A percentile compares a stretch with the other conserved stretches of the same genome.
Conservation (phyloP, 78 protist species). For the Monosiga brevicollis region DNA sequence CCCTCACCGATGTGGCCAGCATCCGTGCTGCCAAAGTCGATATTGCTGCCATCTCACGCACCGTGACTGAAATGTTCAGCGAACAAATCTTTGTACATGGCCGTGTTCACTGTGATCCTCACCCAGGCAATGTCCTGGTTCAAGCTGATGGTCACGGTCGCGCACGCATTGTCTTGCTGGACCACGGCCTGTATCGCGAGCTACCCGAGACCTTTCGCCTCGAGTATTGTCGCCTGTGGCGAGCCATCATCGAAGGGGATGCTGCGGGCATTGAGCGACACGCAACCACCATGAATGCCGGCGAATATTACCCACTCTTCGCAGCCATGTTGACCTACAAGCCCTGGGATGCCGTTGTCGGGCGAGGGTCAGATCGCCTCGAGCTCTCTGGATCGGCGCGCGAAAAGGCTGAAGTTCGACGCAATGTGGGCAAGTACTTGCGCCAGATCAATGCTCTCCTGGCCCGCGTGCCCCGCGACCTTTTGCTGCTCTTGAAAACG, state of each 20-base stretch:
- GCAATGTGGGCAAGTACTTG: background rate
- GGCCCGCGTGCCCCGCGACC: conserved; percentile 14
- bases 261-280: background rate
- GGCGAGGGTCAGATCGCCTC: background rate
- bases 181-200: conserved; percentile 65
- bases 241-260: background rate
- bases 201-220: conserved; percentile 3
- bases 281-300: background rate
- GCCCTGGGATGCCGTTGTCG: background rate
- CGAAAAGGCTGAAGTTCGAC: background rate
- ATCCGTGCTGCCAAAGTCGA: background rate
- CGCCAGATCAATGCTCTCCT: background rate
- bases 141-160: background rate
- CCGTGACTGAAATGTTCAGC: conserved; percentile 1
- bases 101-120: conserved; percentile 60
- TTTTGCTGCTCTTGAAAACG: conserved; percentile 29
- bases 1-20: conserved; percentile 2
- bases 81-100: conserved; percentile 15
- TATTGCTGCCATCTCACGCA: background rate
- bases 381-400: background rate
- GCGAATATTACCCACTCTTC: background rate
- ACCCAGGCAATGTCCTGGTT: conserved; percentile 58
- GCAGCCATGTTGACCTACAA: background rate
- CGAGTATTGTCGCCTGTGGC: conserved; percentile 38
- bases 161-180: conserved; percentile 49